These are phyloP conservation scores for Phytophthora sp. DNA, from an alignment of 352 stramenopile species.

Conservation along the genomic window DNA sequence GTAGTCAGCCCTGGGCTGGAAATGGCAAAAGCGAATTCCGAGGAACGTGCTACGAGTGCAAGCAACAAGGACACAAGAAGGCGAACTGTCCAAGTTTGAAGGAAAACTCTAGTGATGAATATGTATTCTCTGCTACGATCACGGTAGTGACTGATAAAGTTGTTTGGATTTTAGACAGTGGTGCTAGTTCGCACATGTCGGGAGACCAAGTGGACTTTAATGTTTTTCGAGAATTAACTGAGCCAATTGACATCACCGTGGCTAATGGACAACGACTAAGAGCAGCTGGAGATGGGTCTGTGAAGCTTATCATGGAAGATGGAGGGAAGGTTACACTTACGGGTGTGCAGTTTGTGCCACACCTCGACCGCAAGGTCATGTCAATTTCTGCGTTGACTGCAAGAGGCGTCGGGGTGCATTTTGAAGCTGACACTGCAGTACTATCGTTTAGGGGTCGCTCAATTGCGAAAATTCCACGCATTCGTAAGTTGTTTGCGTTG, in stretches of 20 bases:
- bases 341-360: background rate
- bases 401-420: background rate
- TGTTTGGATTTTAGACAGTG: constrained; percentile 19
- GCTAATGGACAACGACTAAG: constrained; percentile 18
- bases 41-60: constrained; percentile 5
- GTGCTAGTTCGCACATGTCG: constrained; percentile 33
- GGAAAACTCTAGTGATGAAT: background rate
- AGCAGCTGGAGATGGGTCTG: constrained; percentile 7
- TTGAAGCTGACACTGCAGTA: background rate
- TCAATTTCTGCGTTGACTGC: background rate
- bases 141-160: background rate
- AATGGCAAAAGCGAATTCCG: background rate
- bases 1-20: too few species aligned
- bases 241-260: constrained; percentile 10
- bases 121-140: constrained; percentile 8
- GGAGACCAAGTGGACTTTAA: constrained; percentile 11
- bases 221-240: background rate
- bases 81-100: background rate
- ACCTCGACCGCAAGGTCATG: background rate
- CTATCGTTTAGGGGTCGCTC: background rate
- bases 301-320: background rate
- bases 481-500: background rate
- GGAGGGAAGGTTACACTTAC: background rate
- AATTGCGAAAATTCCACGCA: background rate
- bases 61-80: constrained; percentile 6